Base-by-base conservation (phyloP, 371 early-diverging fungal genomes). In the Mucor lusitanicus region DNA sequence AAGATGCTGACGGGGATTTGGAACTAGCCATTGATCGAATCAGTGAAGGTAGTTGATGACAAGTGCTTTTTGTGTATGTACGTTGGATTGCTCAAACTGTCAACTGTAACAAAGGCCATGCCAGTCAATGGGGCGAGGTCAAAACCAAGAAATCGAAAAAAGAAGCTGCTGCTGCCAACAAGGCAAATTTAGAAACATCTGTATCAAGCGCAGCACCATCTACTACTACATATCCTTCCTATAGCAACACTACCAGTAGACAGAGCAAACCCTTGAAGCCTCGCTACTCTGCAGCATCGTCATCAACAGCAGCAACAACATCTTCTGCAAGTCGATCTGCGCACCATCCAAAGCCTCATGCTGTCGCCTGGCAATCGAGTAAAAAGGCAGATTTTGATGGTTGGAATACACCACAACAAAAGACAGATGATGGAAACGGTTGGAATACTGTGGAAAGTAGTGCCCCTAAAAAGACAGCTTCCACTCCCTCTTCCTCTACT, bases 91-190 rank as follows among this genome's bases (percentile, higher is more conserved):
- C 44, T 50, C 23, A 33, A 33, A 33, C 33, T 33, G 33, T 33
- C 33, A 7, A 33, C 33, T 33, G 8, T 23, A 35, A 37, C n/a
- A 59, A 61, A 95, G 95, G 95, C 50, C 91, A 87, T 73, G 91
- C 92, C 19, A 85, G 79, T 60, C 92, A 93, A 75, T 96, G 97
- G 95, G 95, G 91, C 37, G 95, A 95, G 80, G 97, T 95, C 65
- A 92, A 92, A 76, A 85, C 88, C 67, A 92, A 92, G 77, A 94
- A 94, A 74, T 73, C 77, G 62, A 82, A 82, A 65, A 82, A 79
- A 59, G 82, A 77, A 66, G 74, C 72, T 58, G 72, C 72, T 25
- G 64, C 60, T 77, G 79, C 77, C 65, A 69, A 83, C 75, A 66
- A 73, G 68, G 64, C 70, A 27, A 55, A 62, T 23, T 57, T 55